These are phyloP conservation scores for Plicaturopsis crispa DNA, from an alignment of 768 basidiomycete genomes.

Conservation along the genomic window DNA sequence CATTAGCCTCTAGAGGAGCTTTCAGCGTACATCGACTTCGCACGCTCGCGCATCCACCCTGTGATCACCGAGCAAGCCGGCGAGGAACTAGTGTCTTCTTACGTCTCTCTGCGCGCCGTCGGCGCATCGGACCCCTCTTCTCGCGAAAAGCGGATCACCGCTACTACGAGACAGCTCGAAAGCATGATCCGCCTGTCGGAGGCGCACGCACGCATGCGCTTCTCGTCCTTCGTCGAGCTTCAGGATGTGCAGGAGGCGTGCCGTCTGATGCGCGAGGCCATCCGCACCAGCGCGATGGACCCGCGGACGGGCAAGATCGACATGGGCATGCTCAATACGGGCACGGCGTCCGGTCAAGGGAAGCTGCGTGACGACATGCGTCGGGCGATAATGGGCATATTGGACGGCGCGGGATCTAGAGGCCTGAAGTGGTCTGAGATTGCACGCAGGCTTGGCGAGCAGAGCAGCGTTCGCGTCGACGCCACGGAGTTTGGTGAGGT, in stretches of 20 bases:
- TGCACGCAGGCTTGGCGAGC: slow-evolving; percentile 69
- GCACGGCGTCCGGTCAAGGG: slow-evolving; percentile 82
- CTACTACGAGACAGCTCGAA: slow-evolving; percentile 95
- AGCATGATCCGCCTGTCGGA: slow-evolving; percentile 95
- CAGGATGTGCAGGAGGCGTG: slow-evolving; percentile 86
- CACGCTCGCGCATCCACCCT: slow-evolving; percentile 80
- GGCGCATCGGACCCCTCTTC: slow-evolving; percentile 79
- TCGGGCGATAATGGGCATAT: slow-evolving; percentile 62
- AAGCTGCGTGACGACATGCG: slow-evolving; percentile 87
- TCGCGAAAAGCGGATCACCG: slow-evolving; percentile 92
- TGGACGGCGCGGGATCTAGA: slow-evolving; percentile 43
- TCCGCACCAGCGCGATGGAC: slow-evolving; percentile 92
- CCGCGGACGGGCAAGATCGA: slow-evolving; percentile 96
- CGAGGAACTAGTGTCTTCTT: slow-evolving; percentile 76
- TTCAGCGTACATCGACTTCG: slow-evolving; percentile 92
- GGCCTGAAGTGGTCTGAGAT: slow-evolving; percentile 81
- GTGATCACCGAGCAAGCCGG: slow-evolving; percentile 81
- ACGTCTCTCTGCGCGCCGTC: slow-evolving; percentile 90
- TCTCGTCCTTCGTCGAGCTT: slow-evolving; percentile 80
- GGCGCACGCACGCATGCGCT: slow-evolving; percentile 94
- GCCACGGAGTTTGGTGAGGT: slow-evolving; percentile 76
- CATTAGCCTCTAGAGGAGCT: slow-evolving; percentile 83
- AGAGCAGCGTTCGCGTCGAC: slow-evolving; percentile 81
- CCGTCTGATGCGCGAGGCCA: slow-evolving; percentile 94
- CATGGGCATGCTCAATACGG: slow-evolving; percentile 91